Evolutionary conservation across 257 asterid species (phyloP).

Genomic region (Anisodus tanguticus): DNA sequence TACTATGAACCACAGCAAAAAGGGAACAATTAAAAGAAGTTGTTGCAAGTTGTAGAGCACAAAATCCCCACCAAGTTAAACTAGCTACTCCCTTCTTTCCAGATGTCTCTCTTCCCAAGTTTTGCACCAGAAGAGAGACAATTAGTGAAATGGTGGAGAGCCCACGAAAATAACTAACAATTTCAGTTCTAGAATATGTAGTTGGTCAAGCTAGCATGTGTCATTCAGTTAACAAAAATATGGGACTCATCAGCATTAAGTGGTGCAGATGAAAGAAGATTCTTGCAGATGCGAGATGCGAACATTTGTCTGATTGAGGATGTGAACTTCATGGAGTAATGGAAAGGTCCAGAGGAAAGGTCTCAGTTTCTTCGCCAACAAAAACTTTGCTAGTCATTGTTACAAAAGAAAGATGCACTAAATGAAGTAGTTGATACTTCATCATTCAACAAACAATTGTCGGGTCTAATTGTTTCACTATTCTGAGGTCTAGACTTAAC

Average conservation of each 20-base stretch:
- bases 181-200: conserved; percentile 28
- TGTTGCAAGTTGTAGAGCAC: conserved; percentile 1
- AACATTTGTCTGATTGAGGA: conserved; percentile 13
- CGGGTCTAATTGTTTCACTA: neutral
- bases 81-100: conserved; percentile 36
- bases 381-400: neutral
- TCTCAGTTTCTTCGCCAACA: neutral
- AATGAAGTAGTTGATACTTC: neutral
- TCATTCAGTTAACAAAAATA: conserved; percentile 1
- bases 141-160: conserved; percentile 30
- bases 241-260: neutral
- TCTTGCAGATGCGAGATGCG: conserved; percentile 1
- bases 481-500: neutral
- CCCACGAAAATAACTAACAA: conserved; percentile 37
- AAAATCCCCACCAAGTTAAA: conserved; percentile 24
- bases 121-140: conserved; percentile 30
- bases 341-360: conserved; percentile 20
- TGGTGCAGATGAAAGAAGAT: neutral
- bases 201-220: conserved; percentile 1
- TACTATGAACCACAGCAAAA: conserved; percentile 25
- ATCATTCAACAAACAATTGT: neutral
- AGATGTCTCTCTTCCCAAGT: conserved; percentile 34
- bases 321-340: neutral
- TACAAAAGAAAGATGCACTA: conserved; percentile 18
- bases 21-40: neutral